Evolutionary conservation across 805 yeast species (phyloP), one percentile per base, ranked within the genome.

Genomic region (Lipomyces yamanashiensis): DNA sequence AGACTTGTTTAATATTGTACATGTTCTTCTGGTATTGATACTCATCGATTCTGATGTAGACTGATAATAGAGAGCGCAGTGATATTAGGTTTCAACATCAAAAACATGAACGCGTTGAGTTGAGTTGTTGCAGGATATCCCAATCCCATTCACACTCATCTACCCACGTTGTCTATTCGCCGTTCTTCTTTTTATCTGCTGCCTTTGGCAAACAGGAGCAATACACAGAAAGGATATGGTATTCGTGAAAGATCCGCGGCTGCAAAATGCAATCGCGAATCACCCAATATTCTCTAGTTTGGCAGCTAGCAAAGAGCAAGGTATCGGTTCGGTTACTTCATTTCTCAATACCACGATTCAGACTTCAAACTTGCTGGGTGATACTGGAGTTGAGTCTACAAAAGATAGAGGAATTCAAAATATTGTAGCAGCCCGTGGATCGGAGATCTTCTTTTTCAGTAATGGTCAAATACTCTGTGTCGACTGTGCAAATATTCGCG

Each of bases 401-500:
- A 55, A 60, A 48, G 39, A 44, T 13, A 3, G 10, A 13, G 43
- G n/a, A 52, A 40, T 45, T 12, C 57, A 37, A 12, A 54, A 54
- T 10, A 21, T 54, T 10, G 49, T 63, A 34, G 69, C 63, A 9
- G 59, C 53, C 10, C 58, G 69, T 12, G 69, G 64, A 28, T 55
- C 61, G 7, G 69, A 66, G 45, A 17, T 66, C 12, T 66, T 66
- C 33, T 28, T 63, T 21, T 62, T 54, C 2, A 44, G 33, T 9
- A 62, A 52, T 19, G 62, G 62, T 1, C 61, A 62, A 53, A 56
- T 66, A 12, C 34, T 67, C 10, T 66, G 67, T 28, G 36, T 62
- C 12, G 67, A 64, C 23, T 63, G 39, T 17, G 43, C 55, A 39
- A 49, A 49, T 33, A 44, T 62, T 17, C 50, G 55, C 8, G 67